Evolutionary conservation across 345 rosid species (phyloP).

Genomic region (Murraya paniculata): DNA sequence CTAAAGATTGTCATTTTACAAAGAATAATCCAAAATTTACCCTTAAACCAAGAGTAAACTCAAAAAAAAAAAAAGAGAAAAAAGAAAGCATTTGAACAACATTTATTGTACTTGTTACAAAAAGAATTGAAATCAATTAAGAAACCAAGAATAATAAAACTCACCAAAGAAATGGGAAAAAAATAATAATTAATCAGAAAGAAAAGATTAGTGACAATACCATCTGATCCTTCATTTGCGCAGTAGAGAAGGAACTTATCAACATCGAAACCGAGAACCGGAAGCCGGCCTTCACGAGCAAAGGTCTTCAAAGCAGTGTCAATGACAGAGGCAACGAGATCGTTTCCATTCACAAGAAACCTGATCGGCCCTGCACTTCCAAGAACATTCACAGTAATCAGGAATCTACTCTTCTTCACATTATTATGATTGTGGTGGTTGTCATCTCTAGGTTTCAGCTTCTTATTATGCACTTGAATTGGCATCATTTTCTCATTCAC

Average conservation of each 20-base stretch:
- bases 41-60: no score
- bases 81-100: background rate
- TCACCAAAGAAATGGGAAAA: no score
- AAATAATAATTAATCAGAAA: background rate
- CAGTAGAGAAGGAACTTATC: constrained; percentile 52
- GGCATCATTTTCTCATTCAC: constrained; percentile 20
- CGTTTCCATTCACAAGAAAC: constrained; percentile 57
- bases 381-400: constrained; percentile 59
- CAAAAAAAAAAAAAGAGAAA: no score
- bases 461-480: constrained; percentile 20
- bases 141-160: no score
- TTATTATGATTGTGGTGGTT: background rate
- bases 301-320: constrained; percentile 59
- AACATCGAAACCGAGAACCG: constrained; percentile 56
- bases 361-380: constrained; percentile 85
- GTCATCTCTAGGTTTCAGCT: constrained; percentile 3
- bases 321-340: constrained; percentile 54
- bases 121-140: no score
- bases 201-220: constrained; percentile 15
- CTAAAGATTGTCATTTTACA: no score
- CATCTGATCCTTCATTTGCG: constrained; percentile 33
- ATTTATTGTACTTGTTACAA: background rate
- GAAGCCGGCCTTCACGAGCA: constrained; percentile 84
- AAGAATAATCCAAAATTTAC: no score
- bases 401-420: constrained; percentile 40